A percentile compares a stretch with the other conserved stretches of the same genome.
Conservation (phyloP, 768 basidiomycete genomes). For the Gloeopeniophorella convolvens region DNA sequence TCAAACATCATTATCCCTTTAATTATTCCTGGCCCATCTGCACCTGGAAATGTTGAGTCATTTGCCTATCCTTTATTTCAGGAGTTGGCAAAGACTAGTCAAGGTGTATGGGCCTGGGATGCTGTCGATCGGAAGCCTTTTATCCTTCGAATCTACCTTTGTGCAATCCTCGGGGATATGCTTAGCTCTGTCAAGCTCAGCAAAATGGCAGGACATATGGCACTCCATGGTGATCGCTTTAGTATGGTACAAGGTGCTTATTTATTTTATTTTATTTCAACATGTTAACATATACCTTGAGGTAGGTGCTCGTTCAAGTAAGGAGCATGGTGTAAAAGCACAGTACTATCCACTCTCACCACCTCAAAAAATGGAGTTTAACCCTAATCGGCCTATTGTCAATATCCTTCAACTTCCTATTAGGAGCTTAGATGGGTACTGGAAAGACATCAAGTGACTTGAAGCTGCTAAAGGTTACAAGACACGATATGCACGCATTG, state of each 20-base stretch:
- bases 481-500: too few species aligned
- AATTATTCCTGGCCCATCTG: neutral
- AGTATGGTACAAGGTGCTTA: neutral
- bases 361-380: neutral
- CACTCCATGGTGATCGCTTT: conserved; percentile 28
- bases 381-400: neutral
- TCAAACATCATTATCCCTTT: neutral
- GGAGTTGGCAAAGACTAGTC: neutral
- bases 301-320: too few species aligned
- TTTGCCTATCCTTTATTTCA: neutral
- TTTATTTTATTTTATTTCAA: too few species aligned
- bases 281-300: too few species aligned
- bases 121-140: neutral
- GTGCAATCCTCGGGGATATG: conserved; percentile 29
- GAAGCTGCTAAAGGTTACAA: too few species aligned
- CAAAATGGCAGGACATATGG: neutral
- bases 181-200: conserved; percentile 27
- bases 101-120: neutral
- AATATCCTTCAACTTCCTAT: neutral
- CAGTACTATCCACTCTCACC: neutral
- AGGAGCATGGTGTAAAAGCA: neutral
- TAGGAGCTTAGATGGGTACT: neutral
- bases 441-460: neutral
- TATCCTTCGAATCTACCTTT: conserved; percentile 18
- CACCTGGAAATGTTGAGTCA: neutral